A percentile compares a stretch with the other conserved stretches of the same genome.
phyloP scores from a whole-genome alignment of 2,329 filamentous ascomycete species.

The Nigrograna mackinnonii region DNA sequence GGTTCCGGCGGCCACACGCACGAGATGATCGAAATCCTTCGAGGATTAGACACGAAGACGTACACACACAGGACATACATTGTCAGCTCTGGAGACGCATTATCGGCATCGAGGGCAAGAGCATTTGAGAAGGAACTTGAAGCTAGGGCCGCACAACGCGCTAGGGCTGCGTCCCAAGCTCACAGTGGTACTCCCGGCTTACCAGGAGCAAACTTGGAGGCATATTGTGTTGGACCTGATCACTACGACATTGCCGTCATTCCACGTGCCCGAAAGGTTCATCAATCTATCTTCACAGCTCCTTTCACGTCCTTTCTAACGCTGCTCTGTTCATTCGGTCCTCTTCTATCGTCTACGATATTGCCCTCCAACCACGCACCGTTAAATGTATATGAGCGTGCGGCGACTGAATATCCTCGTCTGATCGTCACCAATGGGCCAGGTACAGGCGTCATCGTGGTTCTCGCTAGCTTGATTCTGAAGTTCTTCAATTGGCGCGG shows the following conservation, averaged over 20 bases:
- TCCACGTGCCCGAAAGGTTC: constrained; percentile 76
- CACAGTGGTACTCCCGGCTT: constrained; percentile 7
- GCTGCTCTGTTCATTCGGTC: constrained; percentile 63
- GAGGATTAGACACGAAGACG: constrained; percentile 52
- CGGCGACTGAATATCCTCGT: constrained; percentile 61
- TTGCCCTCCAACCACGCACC: constrained; percentile 10
- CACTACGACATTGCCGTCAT: constrained; percentile 70
- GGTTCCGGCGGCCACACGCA: constrained; percentile 94
- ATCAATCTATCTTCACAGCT: constrained; percentile 77
- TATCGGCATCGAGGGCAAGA: constrained; percentile 66
- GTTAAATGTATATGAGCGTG: constrained; percentile 15
- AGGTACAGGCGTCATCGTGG: constrained; percentile 80
- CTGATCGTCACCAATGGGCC: constrained; percentile 87
- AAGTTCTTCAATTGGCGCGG: constrained; percentile 53
- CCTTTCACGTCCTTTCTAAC: constrained; percentile 70
- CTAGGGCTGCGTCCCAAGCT: not conserved
- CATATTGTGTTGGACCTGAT: constrained; percentile 20
- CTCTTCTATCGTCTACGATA: constrained; percentile 50
- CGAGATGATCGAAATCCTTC: constrained; percentile 88
- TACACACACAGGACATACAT: constrained; percentile 77
- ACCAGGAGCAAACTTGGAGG: constrained; percentile 27
- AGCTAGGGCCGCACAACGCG: constrained; percentile 14
- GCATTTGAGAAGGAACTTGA: constrained; percentile 62
- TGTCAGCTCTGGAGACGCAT: constrained; percentile 73
- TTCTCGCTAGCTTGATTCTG: constrained; percentile 60